Evolutionary conservation across 352 stramenopile genomes (phyloP), one percentile per base, ranked within the genome.

Genomic region (Phytophthora brassicae): DNA sequence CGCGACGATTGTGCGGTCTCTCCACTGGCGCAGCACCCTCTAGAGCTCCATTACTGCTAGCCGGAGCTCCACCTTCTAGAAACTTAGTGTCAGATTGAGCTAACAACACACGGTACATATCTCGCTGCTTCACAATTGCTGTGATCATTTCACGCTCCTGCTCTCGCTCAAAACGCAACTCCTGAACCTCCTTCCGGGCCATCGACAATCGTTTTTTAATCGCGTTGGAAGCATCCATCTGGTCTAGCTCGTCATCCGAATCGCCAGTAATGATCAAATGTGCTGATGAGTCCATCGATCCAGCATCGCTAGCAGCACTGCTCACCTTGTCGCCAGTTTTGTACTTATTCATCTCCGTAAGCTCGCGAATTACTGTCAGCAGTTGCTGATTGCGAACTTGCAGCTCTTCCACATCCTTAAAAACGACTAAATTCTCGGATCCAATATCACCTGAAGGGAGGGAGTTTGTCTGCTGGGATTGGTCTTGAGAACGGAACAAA

Each of bases 31-130:
- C n/a, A 53, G 28, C 22, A 49, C 41, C 64, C 11, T 59, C 59
- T 42, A 55, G 33, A 36, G 17, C 35, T 28, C 19, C 44, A 44
- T 11, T 16, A 24, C 29, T 60, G 47, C 29, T 49, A 36, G 35
- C 9, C 51, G 47, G 12, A 28, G 56, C 38, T 17, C 44, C 51
- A 8, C 53, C 65, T 39, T 81, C 72, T 12, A 79, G 11, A 42
- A 85, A 91, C 33, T 84, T 80, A 12, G 72, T 89, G 68, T 98
- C 92, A 19, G 93, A 88, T 33, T 97, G 92, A 2, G 86, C 83
- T 11, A 98, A 70, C 17, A 98, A 74, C 22, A 96, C 87, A 35
- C 92, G 88, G 64, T 98, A 99, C 70, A 98, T 93, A 77, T 99
- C 95, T 20, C 96, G 89, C 68, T 99, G 96, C 65, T 98, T 94